Evolutionary conservation across 208 protist species (phyloP).

Genomic region (Acanthamoeba lenticulata): DNA sequence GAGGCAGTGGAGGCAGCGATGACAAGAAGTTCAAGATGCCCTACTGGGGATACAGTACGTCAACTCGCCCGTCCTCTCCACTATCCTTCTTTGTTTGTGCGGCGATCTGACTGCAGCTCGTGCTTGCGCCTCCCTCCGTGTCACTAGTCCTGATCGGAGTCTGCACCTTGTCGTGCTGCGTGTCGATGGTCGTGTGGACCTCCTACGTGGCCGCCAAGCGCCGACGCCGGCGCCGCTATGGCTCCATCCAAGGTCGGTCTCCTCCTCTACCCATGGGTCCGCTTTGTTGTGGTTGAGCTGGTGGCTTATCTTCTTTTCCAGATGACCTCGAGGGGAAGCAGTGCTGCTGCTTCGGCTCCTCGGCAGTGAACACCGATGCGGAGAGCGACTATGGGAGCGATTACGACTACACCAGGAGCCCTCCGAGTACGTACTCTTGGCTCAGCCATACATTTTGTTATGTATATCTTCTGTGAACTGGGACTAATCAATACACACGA

Average conservation of each 20-base stretch:
- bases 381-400: background rate
- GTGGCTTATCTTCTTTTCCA: background rate
- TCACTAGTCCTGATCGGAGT: constrained; percentile 2
- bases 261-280: background rate
- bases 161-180: background rate
- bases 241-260: background rate
- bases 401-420: background rate
- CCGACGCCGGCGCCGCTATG: background rate
- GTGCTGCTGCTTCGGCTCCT: background rate
- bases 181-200: background rate
- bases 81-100: background rate
- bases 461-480: background rate
- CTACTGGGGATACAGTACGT: constrained; percentile 6
- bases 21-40: constrained; percentile 38
- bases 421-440: background rate
- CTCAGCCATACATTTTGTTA: background rate
- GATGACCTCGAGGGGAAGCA: background rate
- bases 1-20: background rate
- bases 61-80: background rate
- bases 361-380: background rate
- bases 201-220: constrained; percentile 3
- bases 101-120: background rate
- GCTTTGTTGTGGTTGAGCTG: background rate
- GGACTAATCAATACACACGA: background rate
- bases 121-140: no score